Conservation (phyloP, 1,284 basidiomycete genomes). For the Lentinula novae-zelandiae region DNA sequence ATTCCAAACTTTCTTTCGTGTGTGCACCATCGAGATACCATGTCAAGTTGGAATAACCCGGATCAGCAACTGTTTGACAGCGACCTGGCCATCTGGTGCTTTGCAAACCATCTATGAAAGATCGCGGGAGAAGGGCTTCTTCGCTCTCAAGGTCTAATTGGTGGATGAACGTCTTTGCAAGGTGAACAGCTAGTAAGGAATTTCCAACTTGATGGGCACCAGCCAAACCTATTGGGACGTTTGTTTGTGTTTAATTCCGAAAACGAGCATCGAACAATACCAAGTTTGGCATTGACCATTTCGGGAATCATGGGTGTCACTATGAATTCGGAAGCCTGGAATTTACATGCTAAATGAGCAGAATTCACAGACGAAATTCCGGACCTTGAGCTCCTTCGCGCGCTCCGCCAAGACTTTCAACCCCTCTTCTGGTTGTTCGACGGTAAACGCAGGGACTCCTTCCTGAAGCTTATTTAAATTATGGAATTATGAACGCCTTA, state of each 20-base stretch:
- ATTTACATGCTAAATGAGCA: background rate
- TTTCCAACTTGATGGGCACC: constrained; percentile 92
- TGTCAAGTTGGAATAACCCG: constrained; percentile 43
- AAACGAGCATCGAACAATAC: constrained; percentile 29
- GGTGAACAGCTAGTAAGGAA: constrained; percentile 81
- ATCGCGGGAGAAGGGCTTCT: constrained; percentile 39
- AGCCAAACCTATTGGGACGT: constrained; percentile 59
- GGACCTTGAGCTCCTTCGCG: constrained; percentile 65
- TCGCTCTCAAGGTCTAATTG: constrained; percentile 28
- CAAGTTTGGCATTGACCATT: constrained; percentile 59
- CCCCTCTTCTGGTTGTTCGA: constrained; percentile 72
- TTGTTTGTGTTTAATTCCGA: background rate
- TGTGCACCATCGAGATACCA: constrained; percentile 98
- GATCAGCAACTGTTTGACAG: constrained; percentile 82
- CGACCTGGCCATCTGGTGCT: constrained; percentile 92
- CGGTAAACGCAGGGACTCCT: constrained; percentile 83
- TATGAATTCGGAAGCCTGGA: constrained; percentile 63
- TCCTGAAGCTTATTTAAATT: constrained; percentile 36
- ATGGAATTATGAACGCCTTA: constrained; percentile 4
- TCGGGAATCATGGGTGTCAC: constrained; percentile 47
- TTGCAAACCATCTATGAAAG: constrained; percentile 63
- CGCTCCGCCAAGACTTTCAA: constrained; percentile 63
- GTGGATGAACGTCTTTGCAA: constrained; percentile 70
- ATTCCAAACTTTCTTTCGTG: constrained; percentile 86
- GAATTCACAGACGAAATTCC: background rate